phyloP scores from a whole-genome alignment of 2,329 filamentous ascomycete species.

The Aspergillus sp. region DNA sequence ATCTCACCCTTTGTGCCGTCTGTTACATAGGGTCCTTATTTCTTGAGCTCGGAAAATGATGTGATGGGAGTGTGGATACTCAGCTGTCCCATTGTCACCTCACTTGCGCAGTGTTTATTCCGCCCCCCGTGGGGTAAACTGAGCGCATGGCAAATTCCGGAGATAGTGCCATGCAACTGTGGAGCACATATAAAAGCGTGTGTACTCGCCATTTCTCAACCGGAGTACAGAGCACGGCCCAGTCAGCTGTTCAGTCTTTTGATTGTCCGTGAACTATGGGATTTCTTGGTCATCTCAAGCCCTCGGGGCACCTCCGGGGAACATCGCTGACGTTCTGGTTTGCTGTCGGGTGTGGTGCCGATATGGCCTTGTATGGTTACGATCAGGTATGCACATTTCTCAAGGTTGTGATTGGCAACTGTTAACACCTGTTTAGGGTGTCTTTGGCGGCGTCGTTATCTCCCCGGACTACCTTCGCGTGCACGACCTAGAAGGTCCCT shows the following conservation, averaged over 20 bases:
- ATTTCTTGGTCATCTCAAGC: neutral
- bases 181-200: slow-evolving; percentile 1
- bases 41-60: neutral
- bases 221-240: neutral
- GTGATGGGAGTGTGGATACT: neutral
- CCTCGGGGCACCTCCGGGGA: slow-evolving; percentile 7
- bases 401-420: neutral
- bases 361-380: slow-evolving; percentile 24
- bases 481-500: slow-evolving; percentile 6
- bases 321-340: slow-evolving; percentile 24
- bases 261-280: neutral
- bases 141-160: neutral
- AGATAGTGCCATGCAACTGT: neutral
- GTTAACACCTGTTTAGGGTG: neutral
- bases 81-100: neutral
- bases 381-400: slow-evolving; percentile 13
- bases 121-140: slow-evolving; percentile 1
- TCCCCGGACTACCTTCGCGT: slow-evolving; percentile 6
- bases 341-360: slow-evolving; percentile 21
- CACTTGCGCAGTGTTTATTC: neutral
- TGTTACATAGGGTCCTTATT: neutral
- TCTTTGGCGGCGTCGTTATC: slow-evolving; percentile 12
- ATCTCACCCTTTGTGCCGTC: neutral
- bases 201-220: neutral
- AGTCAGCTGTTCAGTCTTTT: neutral